These are phyloP conservation scores for Penicillium steckii DNA, from an alignment of 495 filamentous ascomycete species.

Conservation along the genomic window DNA sequence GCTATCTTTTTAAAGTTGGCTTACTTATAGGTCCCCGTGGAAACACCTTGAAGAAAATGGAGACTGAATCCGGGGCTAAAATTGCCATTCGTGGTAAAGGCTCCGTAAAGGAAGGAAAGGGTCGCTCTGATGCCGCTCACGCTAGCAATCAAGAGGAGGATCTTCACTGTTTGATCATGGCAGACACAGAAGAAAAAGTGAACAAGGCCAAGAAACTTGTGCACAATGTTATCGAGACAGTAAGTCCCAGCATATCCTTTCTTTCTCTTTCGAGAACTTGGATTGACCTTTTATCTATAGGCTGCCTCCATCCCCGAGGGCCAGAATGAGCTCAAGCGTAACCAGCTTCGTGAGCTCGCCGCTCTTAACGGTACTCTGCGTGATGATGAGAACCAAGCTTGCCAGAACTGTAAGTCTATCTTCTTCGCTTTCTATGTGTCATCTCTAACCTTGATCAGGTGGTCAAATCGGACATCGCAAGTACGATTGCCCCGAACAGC, in stretches of 20 bases:
- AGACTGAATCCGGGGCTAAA: slow-evolving; percentile 92
- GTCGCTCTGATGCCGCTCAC: slow-evolving; percentile 96
- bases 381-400: slow-evolving; percentile 98
- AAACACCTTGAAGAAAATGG: slow-evolving; percentile 99
- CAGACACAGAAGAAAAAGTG: slow-evolving; percentile 97
- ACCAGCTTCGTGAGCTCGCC: slow-evolving; percentile 95
- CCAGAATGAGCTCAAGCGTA: slow-evolving; percentile 96
- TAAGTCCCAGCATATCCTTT: slow-evolving; percentile 47
- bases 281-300: slow-evolving; percentile 40
- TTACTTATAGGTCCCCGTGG: slow-evolving; percentile 99
- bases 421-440: neutral
- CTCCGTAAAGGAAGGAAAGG: slow-evolving; percentile 99
- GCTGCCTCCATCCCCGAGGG: slow-evolving; percentile 97
- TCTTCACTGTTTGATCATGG: slow-evolving; percentile 98
- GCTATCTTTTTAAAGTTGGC: slow-evolving; percentile 89
- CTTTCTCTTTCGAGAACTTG: neutral
- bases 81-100: slow-evolving; percentile 99
- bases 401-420: slow-evolving; percentile 82
- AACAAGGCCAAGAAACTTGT: slow-evolving; percentile 97
- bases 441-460: slow-evolving; percentile 41
- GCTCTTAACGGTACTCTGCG: slow-evolving; percentile 97
- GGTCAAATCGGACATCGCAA: slow-evolving; percentile 99
- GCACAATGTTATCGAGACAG: slow-evolving; percentile 96
- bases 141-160: slow-evolving; percentile 99
- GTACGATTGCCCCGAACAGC: slow-evolving; percentile 96